phyloP scores from a whole-genome alignment of 352 stramenopile species.

The Phytophthora citrophthora region DNA sequence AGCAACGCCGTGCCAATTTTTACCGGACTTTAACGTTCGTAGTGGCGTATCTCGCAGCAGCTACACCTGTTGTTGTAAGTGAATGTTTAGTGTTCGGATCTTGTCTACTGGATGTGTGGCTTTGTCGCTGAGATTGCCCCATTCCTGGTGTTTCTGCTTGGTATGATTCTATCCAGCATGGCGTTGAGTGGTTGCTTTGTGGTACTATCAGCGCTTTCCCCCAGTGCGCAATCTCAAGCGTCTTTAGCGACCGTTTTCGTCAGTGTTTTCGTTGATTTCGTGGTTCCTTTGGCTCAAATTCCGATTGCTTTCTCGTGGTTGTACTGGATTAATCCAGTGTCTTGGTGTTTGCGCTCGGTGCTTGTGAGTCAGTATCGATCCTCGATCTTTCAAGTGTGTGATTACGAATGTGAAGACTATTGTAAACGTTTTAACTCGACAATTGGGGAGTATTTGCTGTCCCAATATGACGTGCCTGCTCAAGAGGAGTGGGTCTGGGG shows the following conservation, averaged over 20 bases:
- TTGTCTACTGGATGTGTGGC: constrained; percentile 12
- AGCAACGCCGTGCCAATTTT: constrained; percentile 2
- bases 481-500: constrained; percentile 1
- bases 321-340: constrained; percentile 2
- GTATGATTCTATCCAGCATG: constrained; percentile 2
- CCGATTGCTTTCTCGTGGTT: constrained; percentile 1
- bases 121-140: constrained; percentile 1
- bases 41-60: constrained; percentile 1
- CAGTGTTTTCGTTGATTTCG: constrained; percentile 4
- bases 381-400: neutral
- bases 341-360: constrained; percentile 4
- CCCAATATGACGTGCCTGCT: constrained; percentile 4
- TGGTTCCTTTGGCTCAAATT: constrained; percentile 1
- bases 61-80: neutral
- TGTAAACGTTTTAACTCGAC: constrained; percentile 1
- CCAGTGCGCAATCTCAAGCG: constrained; percentile 3
- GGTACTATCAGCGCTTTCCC: neutral
- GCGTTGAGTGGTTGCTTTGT: constrained; percentile 2
- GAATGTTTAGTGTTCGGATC: constrained; percentile 2
- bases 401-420: neutral
- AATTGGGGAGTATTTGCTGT: neutral
- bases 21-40: constrained; percentile 7
- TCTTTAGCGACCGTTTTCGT: constrained; percentile 1
- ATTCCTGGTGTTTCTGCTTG: constrained; percentile 5
- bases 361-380: constrained; percentile 8